These are phyloP conservation scores for Xerocomus potaroensis DNA, from an alignment of 768 basidiomycete species.

Conservation along the genomic window DNA sequence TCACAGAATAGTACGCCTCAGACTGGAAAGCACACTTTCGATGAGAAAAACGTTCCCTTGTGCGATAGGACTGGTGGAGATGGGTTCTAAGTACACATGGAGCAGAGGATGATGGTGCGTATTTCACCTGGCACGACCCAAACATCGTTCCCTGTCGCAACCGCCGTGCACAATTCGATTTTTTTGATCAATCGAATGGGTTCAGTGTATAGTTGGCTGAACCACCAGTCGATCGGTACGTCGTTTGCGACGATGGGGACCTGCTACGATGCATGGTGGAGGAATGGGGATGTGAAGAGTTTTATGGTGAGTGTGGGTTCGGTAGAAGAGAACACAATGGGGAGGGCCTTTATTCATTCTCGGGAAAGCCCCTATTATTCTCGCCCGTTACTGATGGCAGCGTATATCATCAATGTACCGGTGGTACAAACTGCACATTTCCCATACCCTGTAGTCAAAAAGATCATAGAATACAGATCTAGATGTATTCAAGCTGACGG, in stretches of 20 bases:
- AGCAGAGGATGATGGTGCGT: constrained; percentile 7
- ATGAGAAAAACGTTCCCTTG: not conserved
- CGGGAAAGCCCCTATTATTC: too few relatives aligned
- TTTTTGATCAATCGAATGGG: constrained; percentile 6
- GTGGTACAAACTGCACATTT: too few relatives aligned
- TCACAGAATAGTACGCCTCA: constrained; percentile 4
- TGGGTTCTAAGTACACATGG: not conserved
- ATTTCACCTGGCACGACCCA: not conserved
- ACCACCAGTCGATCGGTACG: constrained; percentile 6
- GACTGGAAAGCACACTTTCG: not conserved
- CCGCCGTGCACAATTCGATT: constrained; percentile 10
- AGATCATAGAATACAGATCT: too few relatives aligned
- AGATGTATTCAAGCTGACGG: too few relatives aligned
- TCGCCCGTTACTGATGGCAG: too few relatives aligned
- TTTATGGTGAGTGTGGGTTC: too few relatives aligned
- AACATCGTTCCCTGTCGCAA: not conserved
- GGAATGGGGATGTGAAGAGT: too few relatives aligned
- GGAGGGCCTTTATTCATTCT: too few relatives aligned
- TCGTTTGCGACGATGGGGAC: constrained; percentile 6
- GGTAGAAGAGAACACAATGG: too few relatives aligned
- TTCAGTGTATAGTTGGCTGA: not conserved
- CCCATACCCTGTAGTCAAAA: too few relatives aligned
- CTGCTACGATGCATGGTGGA: too few relatives aligned
- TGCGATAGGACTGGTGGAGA: not conserved
- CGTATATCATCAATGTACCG: too few relatives aligned